A percentile compares a stretch with the other conserved stretches of the same genome.
Evolutionary conservation across 768 basidiomycete species (phyloP).

Genomic region (Hirschioporus abietinus): DNA sequence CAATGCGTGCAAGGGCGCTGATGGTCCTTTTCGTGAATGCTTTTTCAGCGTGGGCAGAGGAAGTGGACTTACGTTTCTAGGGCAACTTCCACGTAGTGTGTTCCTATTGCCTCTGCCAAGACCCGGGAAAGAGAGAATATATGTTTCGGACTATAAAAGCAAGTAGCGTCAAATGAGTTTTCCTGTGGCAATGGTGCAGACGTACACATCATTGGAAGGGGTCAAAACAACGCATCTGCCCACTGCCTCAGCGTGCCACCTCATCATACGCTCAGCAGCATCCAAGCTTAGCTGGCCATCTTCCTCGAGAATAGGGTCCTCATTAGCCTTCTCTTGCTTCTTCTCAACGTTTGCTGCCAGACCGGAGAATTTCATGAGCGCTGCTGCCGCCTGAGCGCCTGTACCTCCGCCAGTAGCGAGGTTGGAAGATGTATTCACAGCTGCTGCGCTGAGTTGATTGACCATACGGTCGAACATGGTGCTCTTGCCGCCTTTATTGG

Average conservation of each 20-base stretch:
- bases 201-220: slow-evolving; percentile 77
- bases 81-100: slow-evolving; percentile 84
- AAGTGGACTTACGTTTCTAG: slow-evolving; percentile 77
- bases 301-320: slow-evolving; percentile 71
- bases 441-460: slow-evolving; percentile 76
- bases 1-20: slow-evolving; percentile 69
- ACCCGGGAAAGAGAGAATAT: slow-evolving; percentile 78
- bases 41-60: neutral
- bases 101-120: slow-evolving; percentile 80
- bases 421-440: slow-evolving; percentile 51
- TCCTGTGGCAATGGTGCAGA: slow-evolving; percentile 8
- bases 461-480: slow-evolving; percentile 90
- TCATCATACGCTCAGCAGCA: slow-evolving; percentile 84
- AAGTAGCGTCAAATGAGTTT: neutral
- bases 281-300: slow-evolving; percentile 78
- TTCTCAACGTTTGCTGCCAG: slow-evolving; percentile 43
- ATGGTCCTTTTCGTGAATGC: neutral
- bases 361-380: slow-evolving; percentile 87
- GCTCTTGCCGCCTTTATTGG: slow-evolving; percentile 60
- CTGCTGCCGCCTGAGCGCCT: slow-evolving; percentile 82
- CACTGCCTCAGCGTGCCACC: slow-evolving; percentile 97
- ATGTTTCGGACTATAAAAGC: slow-evolving; percentile 70
- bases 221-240: slow-evolving; percentile 92
- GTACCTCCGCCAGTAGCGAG: slow-evolving; percentile 47
- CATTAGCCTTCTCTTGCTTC: slow-evolving; percentile 45